phyloP scores from a whole-genome alignment of 192 early-diverging fungal genomes.

The Coemansia sp. region DNA sequence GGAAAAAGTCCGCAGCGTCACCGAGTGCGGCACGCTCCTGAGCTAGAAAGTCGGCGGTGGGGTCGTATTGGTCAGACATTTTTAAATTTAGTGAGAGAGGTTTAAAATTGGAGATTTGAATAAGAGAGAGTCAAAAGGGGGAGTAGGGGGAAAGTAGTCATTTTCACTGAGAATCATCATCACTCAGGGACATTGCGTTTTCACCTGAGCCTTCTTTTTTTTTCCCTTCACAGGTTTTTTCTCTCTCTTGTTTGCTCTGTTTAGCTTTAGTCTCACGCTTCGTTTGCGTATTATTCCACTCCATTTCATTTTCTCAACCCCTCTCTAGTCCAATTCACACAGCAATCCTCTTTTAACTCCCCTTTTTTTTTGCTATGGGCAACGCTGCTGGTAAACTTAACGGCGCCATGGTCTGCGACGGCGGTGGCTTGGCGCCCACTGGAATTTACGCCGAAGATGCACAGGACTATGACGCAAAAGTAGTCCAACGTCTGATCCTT shows the following conservation, averaged over 20 bases:
- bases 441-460: slow-evolving; percentile 67
- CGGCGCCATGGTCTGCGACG: slow-evolving; percentile 58
- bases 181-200: too few relatives aligned
- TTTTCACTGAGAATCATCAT: too few relatives aligned
- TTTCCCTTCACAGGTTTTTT: too few relatives aligned
- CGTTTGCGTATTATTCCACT: neutral
- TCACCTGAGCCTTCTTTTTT: too few relatives aligned
- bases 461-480: slow-evolving; percentile 78
- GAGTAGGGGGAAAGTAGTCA: too few relatives aligned
- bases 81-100: neutral
- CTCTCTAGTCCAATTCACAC: too few relatives aligned
- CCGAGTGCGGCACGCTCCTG: slow-evolving; percentile 75
- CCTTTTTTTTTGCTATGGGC: slow-evolving; percentile 31
- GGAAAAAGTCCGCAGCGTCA: slow-evolving; percentile 69
- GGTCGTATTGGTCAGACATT: slow-evolving; percentile 59
- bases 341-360: too few relatives aligned
- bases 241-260: neutral
- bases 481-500: slow-evolving; percentile 74
- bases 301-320: too few relatives aligned
- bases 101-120: neutral
- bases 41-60: slow-evolving; percentile 76
- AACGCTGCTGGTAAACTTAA: slow-evolving; percentile 51
- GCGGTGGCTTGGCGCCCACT: slow-evolving; percentile 65
- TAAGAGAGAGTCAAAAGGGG: neutral
- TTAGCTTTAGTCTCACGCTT: neutral